phyloP scores from a whole-genome alignment of 2,329 filamentous ascomycete genomes.

The Grosmannia serpens region DNA sequence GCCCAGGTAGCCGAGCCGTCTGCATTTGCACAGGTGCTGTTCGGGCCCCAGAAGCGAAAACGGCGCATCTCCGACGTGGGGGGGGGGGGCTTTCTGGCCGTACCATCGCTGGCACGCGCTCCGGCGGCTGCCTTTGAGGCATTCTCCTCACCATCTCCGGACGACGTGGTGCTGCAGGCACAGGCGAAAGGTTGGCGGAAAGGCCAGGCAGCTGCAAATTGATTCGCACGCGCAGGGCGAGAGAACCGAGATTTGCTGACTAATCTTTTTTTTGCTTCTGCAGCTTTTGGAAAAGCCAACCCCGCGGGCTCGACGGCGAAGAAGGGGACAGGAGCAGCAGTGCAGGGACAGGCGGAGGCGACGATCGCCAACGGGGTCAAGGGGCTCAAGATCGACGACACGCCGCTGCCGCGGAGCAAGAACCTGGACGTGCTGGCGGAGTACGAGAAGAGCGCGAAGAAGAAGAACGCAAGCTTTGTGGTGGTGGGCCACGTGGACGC shows the following conservation, averaged over 20 bases:
- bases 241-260: slow-evolving; percentile 14
- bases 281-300: slow-evolving; percentile 39
- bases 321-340: slow-evolving; percentile 16
- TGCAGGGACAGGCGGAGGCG: slow-evolving; percentile 15
- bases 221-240: neutral
- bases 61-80: slow-evolving; percentile 13
- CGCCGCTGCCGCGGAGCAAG: slow-evolving; percentile 54
- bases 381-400: slow-evolving; percentile 32
- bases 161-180: slow-evolving; percentile 77
- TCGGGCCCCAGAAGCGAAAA: slow-evolving; percentile 25
- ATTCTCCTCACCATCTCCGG: slow-evolving; percentile 80
- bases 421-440: slow-evolving; percentile 77
- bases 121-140: slow-evolving; percentile 34
- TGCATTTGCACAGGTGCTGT: slow-evolving; percentile 42
- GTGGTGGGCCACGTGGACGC: slow-evolving; percentile 96
- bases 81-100: slow-evolving; percentile 22
- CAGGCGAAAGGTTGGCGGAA: slow-evolving; percentile 77
- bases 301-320: slow-evolving; percentile 25
- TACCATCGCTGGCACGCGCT: slow-evolving; percentile 40
- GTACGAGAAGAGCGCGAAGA: slow-evolving; percentile 61
- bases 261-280: slow-evolving; percentile 19
- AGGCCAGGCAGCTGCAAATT: slow-evolving; percentile 34
- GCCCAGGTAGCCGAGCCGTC: slow-evolving; percentile 30
- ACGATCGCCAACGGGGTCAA: slow-evolving; percentile 24
- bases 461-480: slow-evolving; percentile 80